Base-by-base conservation (phyloP, 1,284 basidiomycete genomes). In the Cystobasidium slooffiae region DNA sequence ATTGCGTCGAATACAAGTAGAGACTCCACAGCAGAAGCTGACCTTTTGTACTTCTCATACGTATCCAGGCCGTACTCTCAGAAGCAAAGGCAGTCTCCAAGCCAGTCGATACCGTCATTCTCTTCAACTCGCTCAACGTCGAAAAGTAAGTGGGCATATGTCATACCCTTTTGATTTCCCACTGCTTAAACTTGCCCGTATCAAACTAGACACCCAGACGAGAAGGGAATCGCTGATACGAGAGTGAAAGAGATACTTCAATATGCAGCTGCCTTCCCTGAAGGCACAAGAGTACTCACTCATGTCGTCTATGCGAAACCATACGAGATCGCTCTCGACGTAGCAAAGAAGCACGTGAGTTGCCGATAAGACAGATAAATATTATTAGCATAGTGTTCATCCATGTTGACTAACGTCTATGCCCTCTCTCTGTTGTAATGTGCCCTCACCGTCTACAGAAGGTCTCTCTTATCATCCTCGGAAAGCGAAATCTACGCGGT, bases 261-360 rank as follows among this genome's bases (percentile, higher is more conserved):
- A 44, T 16, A 63, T 55, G 31, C 47, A 10, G n/a, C 24, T 31
- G 49, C 52, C 41, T 72, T 72, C 59, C 52, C 47, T 37, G 55
- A 58, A n/a, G 69, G 69, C 16, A 46, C 59, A 6, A 63, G 20
- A 16, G 55, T 58, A 20, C 44, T 72, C 20, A 64, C 61, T 18
- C 69, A 72, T 22, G 59, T 72, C 61, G 69, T 72, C 12, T 59
- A 72, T 37, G 69, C 56, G 8, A 72, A 63, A 39, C 41, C 69
- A 8, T 49, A 72, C 10, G 61, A 63, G 22, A 55, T 49, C 39
- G 37, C 59, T 20, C 59, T 72, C 5, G 52, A 64, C n/a, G 69
- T 72, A 44, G 69, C 69, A 18, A 52, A 63, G 58, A 63, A 72
- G 69, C 69, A 72, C 52, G 67, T 68, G 53, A 56, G 67, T 68